These are phyloP conservation scores for Coemansia guatemalensis DNA, from an alignment of 192 early-diverging fungal genomes.

Conservation along the genomic window DNA sequence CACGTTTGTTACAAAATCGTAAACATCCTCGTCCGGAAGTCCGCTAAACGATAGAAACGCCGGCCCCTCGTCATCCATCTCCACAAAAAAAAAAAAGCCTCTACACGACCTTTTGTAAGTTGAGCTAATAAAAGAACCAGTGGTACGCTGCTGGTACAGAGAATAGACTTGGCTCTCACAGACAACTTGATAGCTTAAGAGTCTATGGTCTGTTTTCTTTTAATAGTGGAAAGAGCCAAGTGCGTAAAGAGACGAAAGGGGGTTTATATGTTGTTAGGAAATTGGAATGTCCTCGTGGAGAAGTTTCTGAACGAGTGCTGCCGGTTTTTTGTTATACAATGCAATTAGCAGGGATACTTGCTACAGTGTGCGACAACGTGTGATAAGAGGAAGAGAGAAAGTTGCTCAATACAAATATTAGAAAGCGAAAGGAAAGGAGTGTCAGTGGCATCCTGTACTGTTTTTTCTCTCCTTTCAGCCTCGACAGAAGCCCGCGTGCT, in stretches of 20 bases:
- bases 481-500: too few relatives aligned
- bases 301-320: background rate
- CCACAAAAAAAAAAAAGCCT: background rate
- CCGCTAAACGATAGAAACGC: slow-evolving; percentile 53
- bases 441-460: background rate
- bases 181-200: too few relatives aligned
- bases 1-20: slow-evolving; percentile 49
- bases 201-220: too few relatives aligned
- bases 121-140: slow-evolving; percentile 99
- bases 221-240: too few relatives aligned
- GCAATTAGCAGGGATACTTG: too few relatives aligned
- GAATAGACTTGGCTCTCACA: too few relatives aligned
- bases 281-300: too few relatives aligned
- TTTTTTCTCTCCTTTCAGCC: background rate
- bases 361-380: too few relatives aligned
- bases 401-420: background rate
- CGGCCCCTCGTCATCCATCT: slow-evolving; percentile 51
- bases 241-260: background rate
- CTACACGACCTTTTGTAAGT: slow-evolving; percentile 23
- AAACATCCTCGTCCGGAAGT: slow-evolving; percentile 38
- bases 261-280: background rate
- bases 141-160: slow-evolving; percentile 85
- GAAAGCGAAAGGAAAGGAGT: background rate
- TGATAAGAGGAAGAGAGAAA: too few relatives aligned
- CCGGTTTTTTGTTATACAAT: background rate